phyloP scores from a whole-genome alignment of 345 rosid species.

The Heritiera littoralis region DNA sequence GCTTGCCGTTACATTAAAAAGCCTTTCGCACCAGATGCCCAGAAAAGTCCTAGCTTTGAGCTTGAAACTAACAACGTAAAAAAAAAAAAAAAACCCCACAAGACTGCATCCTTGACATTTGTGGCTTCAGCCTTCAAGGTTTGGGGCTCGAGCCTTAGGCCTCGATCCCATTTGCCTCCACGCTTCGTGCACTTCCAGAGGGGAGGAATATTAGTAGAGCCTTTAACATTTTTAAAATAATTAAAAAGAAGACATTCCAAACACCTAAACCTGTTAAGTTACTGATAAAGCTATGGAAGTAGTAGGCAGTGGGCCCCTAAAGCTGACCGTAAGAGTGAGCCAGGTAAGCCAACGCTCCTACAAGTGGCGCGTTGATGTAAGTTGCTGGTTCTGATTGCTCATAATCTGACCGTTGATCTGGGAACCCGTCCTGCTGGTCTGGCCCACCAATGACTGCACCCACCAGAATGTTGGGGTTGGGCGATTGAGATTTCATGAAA shows the following conservation, averaged over 20 bases:
- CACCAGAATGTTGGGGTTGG: conserved; percentile 78
- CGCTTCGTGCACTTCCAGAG: conserved; percentile 11
- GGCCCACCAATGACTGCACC: conserved; percentile 97
- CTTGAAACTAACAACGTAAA: not conserved
- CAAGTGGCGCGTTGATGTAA: conserved; percentile 88
- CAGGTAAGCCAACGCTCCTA: conserved; percentile 80
- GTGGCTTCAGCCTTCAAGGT: conserved; percentile 31
- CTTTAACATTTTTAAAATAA: not conserved
- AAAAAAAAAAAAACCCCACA: not conserved
- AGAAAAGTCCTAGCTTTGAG: no score
- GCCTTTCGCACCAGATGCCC: no score
- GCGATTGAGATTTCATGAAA: conserved; percentile 60
- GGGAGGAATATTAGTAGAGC: conserved; percentile 4
- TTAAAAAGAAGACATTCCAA: not conserved
- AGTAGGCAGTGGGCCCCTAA: conserved; percentile 20
- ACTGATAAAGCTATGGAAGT: not conserved
- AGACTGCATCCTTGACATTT: conserved; percentile 27
- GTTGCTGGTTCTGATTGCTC: conserved; percentile 96
- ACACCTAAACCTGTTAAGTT: not conserved
- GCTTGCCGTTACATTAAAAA: no score
- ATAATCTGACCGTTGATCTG: conserved; percentile 70
- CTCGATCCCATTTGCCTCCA: conserved; percentile 19
- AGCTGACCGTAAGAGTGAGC: conserved; percentile 88
- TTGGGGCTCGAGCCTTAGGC: conserved; percentile 41
- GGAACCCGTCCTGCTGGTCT: conserved; percentile 64